Base-by-base conservation (phyloP, 805 yeast genomes). In the Zygosaccharomyces bisporus region DNA sequence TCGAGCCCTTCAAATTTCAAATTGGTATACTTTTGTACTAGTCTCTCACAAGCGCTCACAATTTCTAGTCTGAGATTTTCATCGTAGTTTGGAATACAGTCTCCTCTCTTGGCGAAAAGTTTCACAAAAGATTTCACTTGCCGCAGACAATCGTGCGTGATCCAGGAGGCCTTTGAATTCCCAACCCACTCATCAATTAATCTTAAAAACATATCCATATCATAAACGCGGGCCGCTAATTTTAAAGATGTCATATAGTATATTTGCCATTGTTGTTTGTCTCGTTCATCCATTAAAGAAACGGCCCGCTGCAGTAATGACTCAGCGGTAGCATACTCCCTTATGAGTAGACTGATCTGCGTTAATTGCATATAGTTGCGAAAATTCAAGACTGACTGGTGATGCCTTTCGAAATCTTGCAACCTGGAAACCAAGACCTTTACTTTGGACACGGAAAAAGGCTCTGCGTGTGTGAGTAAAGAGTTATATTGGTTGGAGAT, bases 171-270 rank as follows among this genome's bases (percentile, higher is more conserved):
- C 3, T 36, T 31, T 0, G 27, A 10, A 36, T 59, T 58, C 6
- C n/a, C 12, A 39, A 57, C 52, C 65, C 67, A 62, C n/a, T 58
- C 57, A 18, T 35, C 44, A 13, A 62, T 36, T 4, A 41, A 18
- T 12, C 31, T n/a, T 4, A 46, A 29, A 34, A 58, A 58, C 3
- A 39, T 35, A 6, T 36, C 47, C 5, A 46, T 21, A 20, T 55
- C 48, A 23, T 50, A 39, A 10, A 34, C 34, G 19, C 54, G 44
- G 1, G 59, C 46, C n/a, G 52, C 38, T 1, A 53, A 12, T 39
- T 53, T 54, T 21, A 59, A 34, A 4, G 50, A 41, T 7, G 49
- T 50, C 45, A 50, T 47, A 29, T 61, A 60, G 35, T 53, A 60
- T 33, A 53, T 45, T 20, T 38, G 41, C 64, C 59, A 56, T 17